Evolutionary conservation across 192 early-diverging fungal species (phyloP).

Genomic region (Coemansia sp.): DNA sequence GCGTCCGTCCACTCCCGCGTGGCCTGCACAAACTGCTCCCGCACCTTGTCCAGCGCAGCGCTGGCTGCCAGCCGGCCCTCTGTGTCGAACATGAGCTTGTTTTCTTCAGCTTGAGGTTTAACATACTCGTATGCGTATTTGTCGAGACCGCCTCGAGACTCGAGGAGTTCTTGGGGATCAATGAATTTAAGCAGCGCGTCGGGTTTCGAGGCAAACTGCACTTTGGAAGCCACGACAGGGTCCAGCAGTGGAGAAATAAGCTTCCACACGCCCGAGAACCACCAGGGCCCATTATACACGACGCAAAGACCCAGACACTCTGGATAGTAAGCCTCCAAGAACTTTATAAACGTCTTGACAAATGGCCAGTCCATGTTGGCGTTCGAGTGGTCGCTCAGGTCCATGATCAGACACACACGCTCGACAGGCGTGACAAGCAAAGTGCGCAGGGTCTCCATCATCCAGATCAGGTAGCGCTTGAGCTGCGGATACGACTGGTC

Average conservation of each 20-base stretch:
- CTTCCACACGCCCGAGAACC: slow-evolving; percentile 85
- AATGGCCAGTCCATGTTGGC: slow-evolving; percentile 80
- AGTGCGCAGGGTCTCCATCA: slow-evolving; percentile 72
- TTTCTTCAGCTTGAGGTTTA: slow-evolving; percentile 55
- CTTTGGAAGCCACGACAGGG: slow-evolving; percentile 86
- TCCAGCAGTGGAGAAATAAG: slow-evolving; percentile 85
- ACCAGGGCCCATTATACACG: slow-evolving; percentile 89
- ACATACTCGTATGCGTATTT: slow-evolving; percentile 62
- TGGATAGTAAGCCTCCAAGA: slow-evolving; percentile 89
- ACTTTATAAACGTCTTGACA: slow-evolving; percentile 79
- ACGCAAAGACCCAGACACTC: slow-evolving; percentile 81
- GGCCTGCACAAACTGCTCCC: slow-evolving; percentile 47
- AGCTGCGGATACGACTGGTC: slow-evolving; percentile 65
- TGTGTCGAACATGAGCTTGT: slow-evolving; percentile 58
- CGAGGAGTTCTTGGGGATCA: slow-evolving; percentile 61
- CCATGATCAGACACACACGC: slow-evolving; percentile 71
- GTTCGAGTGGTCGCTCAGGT: slow-evolving; percentile 74
- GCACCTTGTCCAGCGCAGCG: slow-evolving; percentile 40
- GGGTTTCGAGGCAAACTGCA: slow-evolving; percentile 72
- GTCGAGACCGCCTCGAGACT: slow-evolving; percentile 66
- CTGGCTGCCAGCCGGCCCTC: slow-evolving; percentile 47
- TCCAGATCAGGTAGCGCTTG: slow-evolving; percentile 67
- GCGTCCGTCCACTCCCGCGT: slow-evolving; percentile 57
- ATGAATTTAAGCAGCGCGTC: slow-evolving; percentile 71
- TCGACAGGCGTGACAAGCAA: slow-evolving; percentile 69